Conservation (phyloP, 345 rosid genomes). For the Camelina sativa region DNA sequence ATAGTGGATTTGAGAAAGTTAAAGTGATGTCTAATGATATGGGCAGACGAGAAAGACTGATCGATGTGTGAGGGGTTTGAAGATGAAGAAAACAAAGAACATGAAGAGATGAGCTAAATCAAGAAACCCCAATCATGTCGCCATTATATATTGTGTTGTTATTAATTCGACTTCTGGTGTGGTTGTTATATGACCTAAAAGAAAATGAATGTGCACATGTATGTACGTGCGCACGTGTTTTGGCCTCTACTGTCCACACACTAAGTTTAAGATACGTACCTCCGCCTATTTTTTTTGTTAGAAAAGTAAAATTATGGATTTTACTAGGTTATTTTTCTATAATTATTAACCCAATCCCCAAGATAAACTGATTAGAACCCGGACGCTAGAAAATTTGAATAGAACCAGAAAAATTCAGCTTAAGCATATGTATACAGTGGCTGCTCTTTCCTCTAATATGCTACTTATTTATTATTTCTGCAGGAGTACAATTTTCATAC, state of each 20-base stretch:
- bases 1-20: background rate
- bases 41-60: constrained; percentile 38
- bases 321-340: too few relatives aligned
- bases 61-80: constrained; percentile 37
- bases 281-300: too few relatives aligned
- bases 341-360: too few relatives aligned
- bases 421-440: too few relatives aligned
- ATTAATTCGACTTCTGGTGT: background rate
- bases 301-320: too few relatives aligned
- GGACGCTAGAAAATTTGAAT: too few relatives aligned
- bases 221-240: background rate
- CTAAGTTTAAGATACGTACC: too few relatives aligned
- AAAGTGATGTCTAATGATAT: constrained; percentile 1
- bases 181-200: background rate
- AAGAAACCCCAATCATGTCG: background rate
- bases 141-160: background rate
- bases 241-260: constrained; percentile 20
- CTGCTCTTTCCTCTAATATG: too few relatives aligned
- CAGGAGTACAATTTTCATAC: too few relatives aligned
- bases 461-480: too few relatives aligned
- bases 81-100: constrained; percentile 31
- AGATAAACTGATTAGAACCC: too few relatives aligned
- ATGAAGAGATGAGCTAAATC: constrained; percentile 27
- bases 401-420: too few relatives aligned
- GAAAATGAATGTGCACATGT: background rate